Evolutionary conservation across 306 rosid genomes (phyloP), one percentile per base, ranked within the genome.

Genomic region (Cucumis sativus): DNA sequence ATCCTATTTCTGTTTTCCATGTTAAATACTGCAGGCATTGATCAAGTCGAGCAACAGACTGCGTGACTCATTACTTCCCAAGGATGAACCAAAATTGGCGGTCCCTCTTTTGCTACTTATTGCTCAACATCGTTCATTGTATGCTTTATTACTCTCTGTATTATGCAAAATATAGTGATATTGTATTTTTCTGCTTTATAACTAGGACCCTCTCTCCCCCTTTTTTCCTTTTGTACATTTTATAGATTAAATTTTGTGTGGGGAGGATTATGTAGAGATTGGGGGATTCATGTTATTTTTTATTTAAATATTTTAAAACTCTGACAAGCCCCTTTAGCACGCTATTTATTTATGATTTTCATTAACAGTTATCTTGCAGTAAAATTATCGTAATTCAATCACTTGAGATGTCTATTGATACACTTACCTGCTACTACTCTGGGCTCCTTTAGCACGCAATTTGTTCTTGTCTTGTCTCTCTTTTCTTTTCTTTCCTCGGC

Each of bases 41-140:
- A 81, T 92, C 82, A 95, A 95, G 88, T 95, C 99, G 18, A 89
- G 87, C 69, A 95, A 91, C 90, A 91, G 99, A 81, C 89, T 95
- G 57, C 85, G 92, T 78, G 97, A 95, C 82, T 86, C 97, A 0
- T 88, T 95, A 78, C 92, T 95, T 85, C 89, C 97, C 5, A 92
- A 90, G 86, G 99, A 95, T 70, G 99, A 95, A 81, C 87, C 90
- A 4, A 92, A 91, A 83, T 78, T 91, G 91, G 99, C 97, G 20
- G 64, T 87, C 67, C 99, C 99, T 52, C 97, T 95, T 75, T 77
- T 95, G 83, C 84, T 95, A 73, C 99, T 90, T 80, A 84, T 95
- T 86, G 93, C 99, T 83, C 99, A 95, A 77, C 99, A 95, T 79
- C 97, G 99, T 74, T 95, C 99, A 70, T 51, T 91, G 99, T 95